Conservation (phyloP, 176 grass and related monocot species). For the Oryza meyeriana region DNA sequence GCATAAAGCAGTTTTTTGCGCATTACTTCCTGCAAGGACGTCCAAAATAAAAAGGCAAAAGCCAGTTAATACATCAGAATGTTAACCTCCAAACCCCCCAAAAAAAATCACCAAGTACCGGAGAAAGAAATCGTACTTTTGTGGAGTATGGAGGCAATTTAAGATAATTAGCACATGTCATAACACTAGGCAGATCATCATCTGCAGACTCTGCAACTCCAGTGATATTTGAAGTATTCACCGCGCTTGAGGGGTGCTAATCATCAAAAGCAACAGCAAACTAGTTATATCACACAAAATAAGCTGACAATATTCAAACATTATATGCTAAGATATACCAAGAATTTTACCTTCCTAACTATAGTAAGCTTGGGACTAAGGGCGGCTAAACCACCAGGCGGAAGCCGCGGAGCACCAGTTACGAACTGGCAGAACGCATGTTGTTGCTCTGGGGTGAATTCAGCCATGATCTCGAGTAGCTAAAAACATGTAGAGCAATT, state of each 20-base stretch:
- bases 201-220: conserved; percentile 59
- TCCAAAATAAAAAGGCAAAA: neutral
- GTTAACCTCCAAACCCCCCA: neutral
- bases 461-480: conserved; percentile 81
- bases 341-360: conserved; percentile 75
- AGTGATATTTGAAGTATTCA: conserved; percentile 48
- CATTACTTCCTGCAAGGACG: conserved; percentile 65
- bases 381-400: conserved; percentile 86
- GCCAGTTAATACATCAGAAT: neutral
- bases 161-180: conserved; percentile 96
- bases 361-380: conserved; percentile 86
- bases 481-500: conserved; percentile 35
- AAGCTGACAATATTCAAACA: neutral
- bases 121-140: conserved; percentile 40
- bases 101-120: neutral
- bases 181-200: conserved; percentile 90
- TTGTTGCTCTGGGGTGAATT: conserved; percentile 77
- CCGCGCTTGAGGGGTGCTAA: conserved; percentile 65
- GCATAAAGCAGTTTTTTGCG: conserved; percentile 84
- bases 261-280: conserved; percentile 9
- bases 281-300: conserved; percentile 11
- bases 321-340: neutral
- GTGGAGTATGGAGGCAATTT: conserved; percentile 87
- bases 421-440: conserved; percentile 94
- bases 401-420: conserved; percentile 88